Evolutionary conservation across 2,329 filamentous ascomycete genomes (phyloP).

Genomic region (Phialophora chinensis): DNA sequence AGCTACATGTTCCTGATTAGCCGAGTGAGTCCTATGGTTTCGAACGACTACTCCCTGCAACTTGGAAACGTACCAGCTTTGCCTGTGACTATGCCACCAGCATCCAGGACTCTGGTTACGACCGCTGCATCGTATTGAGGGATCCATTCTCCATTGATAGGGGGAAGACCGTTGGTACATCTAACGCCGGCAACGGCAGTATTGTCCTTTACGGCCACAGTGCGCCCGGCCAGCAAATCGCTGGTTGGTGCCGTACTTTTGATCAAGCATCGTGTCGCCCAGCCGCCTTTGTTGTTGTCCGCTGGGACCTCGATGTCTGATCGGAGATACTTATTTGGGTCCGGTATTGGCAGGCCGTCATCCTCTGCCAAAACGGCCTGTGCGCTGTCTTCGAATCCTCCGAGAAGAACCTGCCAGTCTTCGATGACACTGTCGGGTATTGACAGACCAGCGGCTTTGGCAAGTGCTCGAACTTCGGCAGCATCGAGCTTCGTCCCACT

Average conservation of each 20-base stretch:
- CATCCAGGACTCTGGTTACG: slow-evolving; percentile 51
- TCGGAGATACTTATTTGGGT: slow-evolving; percentile 7
- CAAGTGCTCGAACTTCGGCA: slow-evolving; percentile 7
- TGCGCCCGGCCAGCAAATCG: slow-evolving; percentile 11
- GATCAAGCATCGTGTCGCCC: slow-evolving; percentile 14
- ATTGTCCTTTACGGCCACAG: slow-evolving; percentile 49
- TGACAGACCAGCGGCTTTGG: slow-evolving; percentile 5
- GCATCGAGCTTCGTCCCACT: slow-evolving; percentile 9
- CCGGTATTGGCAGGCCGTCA: slow-evolving; percentile 6
- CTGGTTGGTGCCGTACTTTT: slow-evolving; percentile 4
- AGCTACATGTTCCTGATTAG: slow-evolving; percentile 41
- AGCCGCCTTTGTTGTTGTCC: slow-evolving; percentile 16
- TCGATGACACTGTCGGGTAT: slow-evolving; percentile 8
- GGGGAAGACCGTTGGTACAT: slow-evolving; percentile 51
- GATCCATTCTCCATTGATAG: slow-evolving; percentile 46
- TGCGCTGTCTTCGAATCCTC: slow-evolving; percentile 9
- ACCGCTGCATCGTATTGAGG: slow-evolving; percentile 54
- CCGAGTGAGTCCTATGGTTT: not conserved
- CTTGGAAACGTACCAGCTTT: slow-evolving; percentile 43
- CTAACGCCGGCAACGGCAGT: slow-evolving; percentile 54
- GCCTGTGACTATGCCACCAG: slow-evolving; percentile 52
- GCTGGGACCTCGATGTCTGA: slow-evolving; percentile 10
- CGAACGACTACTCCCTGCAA: not conserved
- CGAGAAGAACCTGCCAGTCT: slow-evolving; percentile 15
- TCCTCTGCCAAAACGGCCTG: slow-evolving; percentile 13